Evolutionary conservation across 306 rosid species (phyloP).

Genomic region (Sicyos baderoa): DNA sequence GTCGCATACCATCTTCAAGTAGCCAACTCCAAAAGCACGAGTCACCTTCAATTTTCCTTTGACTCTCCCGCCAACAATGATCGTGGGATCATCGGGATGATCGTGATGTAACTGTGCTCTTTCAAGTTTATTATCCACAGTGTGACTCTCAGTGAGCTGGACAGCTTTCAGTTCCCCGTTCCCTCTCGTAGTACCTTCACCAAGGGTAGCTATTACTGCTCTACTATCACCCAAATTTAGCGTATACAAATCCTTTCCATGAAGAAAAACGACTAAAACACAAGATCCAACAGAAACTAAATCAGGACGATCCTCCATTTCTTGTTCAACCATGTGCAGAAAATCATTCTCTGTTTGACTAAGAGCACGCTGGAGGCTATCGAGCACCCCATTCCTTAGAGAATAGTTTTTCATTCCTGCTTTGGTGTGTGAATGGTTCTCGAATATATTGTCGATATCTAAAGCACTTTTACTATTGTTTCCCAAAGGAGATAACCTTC

Average conservation of each 20-base stretch:
- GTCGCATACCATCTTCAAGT: constrained; percentile 71
- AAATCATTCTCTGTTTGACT: constrained; percentile 81
- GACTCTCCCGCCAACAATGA: constrained; percentile 60
- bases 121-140: constrained; percentile 69
- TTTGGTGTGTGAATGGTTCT: constrained; percentile 27
- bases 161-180: constrained; percentile 45
- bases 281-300: constrained; percentile 92
- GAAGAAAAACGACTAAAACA: constrained; percentile 79
- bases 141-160: constrained; percentile 87
- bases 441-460: constrained; percentile 21
- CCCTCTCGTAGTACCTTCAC: constrained; percentile 24
- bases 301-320: constrained; percentile 93
- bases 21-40: constrained; percentile 98
- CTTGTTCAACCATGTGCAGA: constrained; percentile 93
- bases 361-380: constrained; percentile 60
- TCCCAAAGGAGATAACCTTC: constrained; percentile 26
- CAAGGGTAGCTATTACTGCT: constrained; percentile 68
- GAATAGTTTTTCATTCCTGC: constrained; percentile 23
- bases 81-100: constrained; percentile 78
- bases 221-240: constrained; percentile 88
- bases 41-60: constrained; percentile 93
- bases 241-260: constrained; percentile 77
- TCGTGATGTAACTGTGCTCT: constrained; percentile 46
- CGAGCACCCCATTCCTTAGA: constrained; percentile 55
- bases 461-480: constrained; percentile 19